These are phyloP conservation scores for Leccinellum rugosiceps DNA, from an alignment of 768 basidiomycete genomes.

Conservation along the genomic window DNA sequence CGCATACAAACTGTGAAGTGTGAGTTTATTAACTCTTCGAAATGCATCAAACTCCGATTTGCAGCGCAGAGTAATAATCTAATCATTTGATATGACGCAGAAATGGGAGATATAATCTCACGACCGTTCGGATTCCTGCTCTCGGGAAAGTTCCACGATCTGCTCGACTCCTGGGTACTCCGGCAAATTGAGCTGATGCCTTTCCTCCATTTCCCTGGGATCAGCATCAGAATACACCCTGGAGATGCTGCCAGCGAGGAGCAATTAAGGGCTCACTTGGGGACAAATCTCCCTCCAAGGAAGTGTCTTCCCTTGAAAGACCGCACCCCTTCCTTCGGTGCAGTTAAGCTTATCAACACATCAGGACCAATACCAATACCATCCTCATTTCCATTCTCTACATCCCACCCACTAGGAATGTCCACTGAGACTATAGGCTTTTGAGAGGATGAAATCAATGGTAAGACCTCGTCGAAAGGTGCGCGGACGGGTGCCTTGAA, in stretches of 20 bases:
- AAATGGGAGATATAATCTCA: not conserved
- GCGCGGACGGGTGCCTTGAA: conserved; percentile 87
- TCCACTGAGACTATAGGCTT: conserved; percentile 93
- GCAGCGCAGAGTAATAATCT: not conserved
- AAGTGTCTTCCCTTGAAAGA: conserved; percentile 82
- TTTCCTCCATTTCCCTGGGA: conserved; percentile 65
- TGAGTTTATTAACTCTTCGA: not conserved
- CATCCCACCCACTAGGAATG: conserved; percentile 96
- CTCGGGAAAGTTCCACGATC: conserved; percentile 68
- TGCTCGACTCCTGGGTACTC: conserved; percentile 76
- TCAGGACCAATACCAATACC: conserved; percentile 63
- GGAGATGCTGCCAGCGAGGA: not conserved
- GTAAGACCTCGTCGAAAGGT: conserved; percentile 80
- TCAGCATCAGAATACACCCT: not conserved
- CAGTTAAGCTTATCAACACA: conserved; percentile 87
- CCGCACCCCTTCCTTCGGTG: conserved; percentile 86
- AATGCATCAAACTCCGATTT: not conserved
- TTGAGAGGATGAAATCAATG: conserved; percentile 55
- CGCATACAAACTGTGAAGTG: not conserved
- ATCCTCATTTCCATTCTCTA: conserved; percentile 68
- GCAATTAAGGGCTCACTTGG: conserved; percentile 55
- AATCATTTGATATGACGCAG: not conserved
- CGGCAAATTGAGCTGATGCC: conserved; percentile 77
- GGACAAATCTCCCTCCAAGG: conserved; percentile 90
- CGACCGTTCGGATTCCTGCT: not conserved